Base-by-base conservation (phyloP, 257 asterid genomes). In the Petrea volubilis region DNA sequence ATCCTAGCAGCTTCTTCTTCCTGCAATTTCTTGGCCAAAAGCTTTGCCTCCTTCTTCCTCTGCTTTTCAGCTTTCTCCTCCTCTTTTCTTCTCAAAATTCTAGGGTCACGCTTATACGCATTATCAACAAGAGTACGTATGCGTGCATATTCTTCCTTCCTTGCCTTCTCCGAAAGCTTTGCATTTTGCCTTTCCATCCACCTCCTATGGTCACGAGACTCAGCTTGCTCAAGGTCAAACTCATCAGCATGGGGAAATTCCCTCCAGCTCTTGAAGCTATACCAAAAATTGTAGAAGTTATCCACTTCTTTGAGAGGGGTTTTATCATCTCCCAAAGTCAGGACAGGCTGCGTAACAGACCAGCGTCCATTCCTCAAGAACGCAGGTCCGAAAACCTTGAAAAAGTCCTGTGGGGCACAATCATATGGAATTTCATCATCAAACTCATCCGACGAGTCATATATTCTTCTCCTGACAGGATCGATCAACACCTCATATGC, bases 111-210 rank as follows among this genome's bases (percentile, higher is more conserved):
- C 64, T 82, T 95, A 81, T 91, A 89, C 25, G 99, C 98, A 80
- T 85, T 95, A 64, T 90, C 98, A 78, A 95, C 97, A 79, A 95
- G 98, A 28, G 85, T 62, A 14, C 98, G 99, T 55, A 95, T 52
- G 4, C 98, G 89, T 20, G 82, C 87, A 9, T 65, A 63, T 68
- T 95, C 99, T 74, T 95, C 99, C 77, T 91, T 95, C 85, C 97
- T 86, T 28, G 98, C 97, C 80, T 86, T 90, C 90, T 95, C 99
- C 0, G 98, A 73, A 24, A 95, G 93, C 71, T 95, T 95, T 5
- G 96, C 93, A 62, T 95, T 95, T 75, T 95, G 98, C 77, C 98
- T 86, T 58, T 95, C 99, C 98, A 91, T 95, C 99, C 99, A 91
- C 76, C 99, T 86, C 74, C 46, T 85, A 77, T 95, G 98, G 74